Base-by-base conservation (phyloP, 1,284 basidiomycete species). In the Cutaneotrichosporon mucoides region DNA sequence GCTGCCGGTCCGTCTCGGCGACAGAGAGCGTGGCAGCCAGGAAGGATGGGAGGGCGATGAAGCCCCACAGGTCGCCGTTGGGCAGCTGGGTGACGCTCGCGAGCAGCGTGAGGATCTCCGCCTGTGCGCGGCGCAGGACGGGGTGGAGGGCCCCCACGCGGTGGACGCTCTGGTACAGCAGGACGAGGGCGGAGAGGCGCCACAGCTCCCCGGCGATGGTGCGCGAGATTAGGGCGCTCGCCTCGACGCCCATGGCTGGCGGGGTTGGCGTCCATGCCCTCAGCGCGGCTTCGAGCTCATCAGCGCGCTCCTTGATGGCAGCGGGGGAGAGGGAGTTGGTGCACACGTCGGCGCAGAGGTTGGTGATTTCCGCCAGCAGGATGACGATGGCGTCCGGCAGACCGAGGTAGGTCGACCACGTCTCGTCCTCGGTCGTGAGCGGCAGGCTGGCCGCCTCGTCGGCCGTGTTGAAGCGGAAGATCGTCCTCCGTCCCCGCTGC, bases 341-440 rank as follows among this genome's bases (percentile, higher is more conserved):
- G 48, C 44, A 3, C 37, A 53, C 42, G 6, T 66, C 67, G 11
- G 70, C 64, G 53, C 64, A 66, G 6, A 70, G 61, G 53, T 72
- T 72, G 59, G 66, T 63, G 33, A 72, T 58, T 33, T 66, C 63
- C 0, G 68, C 66, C 8, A 72, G 63, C 24, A 72, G 60, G 15
- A 69, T 63, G 45, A 68, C 61, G 38, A 72, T 68, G 9, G 62
- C 48, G 44, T 71, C 68, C 5, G 69, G 69, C 3, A 72, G 55
- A 16, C 70, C 69, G 8, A 72, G 69, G 43, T 72, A 70, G 3
- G 67, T 59, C 10, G 67, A 64, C 67, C 68, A 70, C 6, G 64
- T 55, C 44, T 66, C 68, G 13, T 67, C 69, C 37, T 66, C 62
- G n/a, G 9, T 42, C 35, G 44, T 56, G 34, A 54, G 36, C n/a